These are phyloP conservation scores for Hygrophila difformis DNA, from an alignment of 257 asterid genomes.

Conservation along the genomic window DNA sequence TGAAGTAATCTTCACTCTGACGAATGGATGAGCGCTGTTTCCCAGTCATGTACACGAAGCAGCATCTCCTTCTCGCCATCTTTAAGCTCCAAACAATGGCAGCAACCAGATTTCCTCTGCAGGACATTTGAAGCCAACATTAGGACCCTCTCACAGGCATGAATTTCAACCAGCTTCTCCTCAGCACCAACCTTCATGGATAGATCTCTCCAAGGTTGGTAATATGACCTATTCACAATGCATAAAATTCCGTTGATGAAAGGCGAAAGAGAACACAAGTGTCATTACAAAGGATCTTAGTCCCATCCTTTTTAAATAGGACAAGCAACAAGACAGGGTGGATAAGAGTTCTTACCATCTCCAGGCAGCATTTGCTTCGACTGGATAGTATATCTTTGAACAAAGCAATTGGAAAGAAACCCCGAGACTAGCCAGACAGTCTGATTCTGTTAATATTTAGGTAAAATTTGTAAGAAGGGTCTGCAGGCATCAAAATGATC, in stretches of 20 bases:
- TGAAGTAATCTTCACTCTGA: too few relatives aligned
- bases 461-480: too few relatives aligned
- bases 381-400: conserved; percentile 54
- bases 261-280: neutral
- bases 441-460: conserved; percentile 38
- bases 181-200: conserved; percentile 24
- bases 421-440: conserved; percentile 20
- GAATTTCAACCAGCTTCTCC: conserved; percentile 52
- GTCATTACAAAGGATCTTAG: neutral
- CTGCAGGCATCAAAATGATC: too few relatives aligned
- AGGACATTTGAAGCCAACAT: conserved; percentile 42
- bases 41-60: conserved; percentile 49
- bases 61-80: conserved; percentile 41
- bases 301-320: too few relatives aligned
- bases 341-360: conserved; percentile 53
- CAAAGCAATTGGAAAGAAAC: conserved; percentile 36
- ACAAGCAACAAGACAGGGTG: too few relatives aligned
- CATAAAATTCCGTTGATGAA: too few relatives aligned
- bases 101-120: conserved; percentile 26
- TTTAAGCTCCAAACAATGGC: conserved; percentile 23
- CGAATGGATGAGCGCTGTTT: conserved; percentile 33
- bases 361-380: conserved; percentile 77
- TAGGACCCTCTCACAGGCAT: conserved; percentile 64
- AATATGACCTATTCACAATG: conserved; percentile 86
- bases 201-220: conserved; percentile 67